phyloP scores from a whole-genome alignment of 164 flowering plant genomes.

The Pachysandra terminalis region DNA sequence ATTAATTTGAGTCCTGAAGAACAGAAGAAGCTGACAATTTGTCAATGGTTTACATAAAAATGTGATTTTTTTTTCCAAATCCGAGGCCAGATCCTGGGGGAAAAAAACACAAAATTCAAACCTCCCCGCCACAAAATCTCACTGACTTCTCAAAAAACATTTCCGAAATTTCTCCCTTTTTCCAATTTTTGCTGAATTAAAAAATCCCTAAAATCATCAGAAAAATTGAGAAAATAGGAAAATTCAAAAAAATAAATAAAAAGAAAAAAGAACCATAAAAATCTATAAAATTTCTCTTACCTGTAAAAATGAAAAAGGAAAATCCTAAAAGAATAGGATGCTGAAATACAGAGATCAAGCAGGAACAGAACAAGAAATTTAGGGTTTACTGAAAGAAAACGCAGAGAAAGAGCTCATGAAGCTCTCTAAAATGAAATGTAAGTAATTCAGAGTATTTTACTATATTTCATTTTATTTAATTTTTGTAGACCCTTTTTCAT shows the following conservation, averaged over 20 bases:
- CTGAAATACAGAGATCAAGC: conserved; percentile 1
- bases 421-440: conserved; percentile 5
- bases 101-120: not conserved
- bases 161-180: conserved; percentile 9
- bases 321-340: not conserved
- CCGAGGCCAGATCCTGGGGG: conserved; percentile 2
- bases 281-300: conserved; percentile 14
- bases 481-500: conserved; percentile 3
- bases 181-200: conserved; percentile 17
- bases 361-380: not conserved
- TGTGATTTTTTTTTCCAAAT: not conserved
- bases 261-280: no score
- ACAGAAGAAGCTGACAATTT: not conserved
- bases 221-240: conserved; percentile 7
- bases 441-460: conserved; percentile 11
- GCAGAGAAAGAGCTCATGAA: not conserved
- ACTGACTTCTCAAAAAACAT: conserved; percentile 2
- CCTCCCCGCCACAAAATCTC: not conserved
- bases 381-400: conserved; percentile 14
- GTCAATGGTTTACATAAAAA: not conserved
- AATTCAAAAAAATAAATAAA: conserved; percentile 3
- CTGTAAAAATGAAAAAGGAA: conserved; percentile 18
- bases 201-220: conserved; percentile 7
- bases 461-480: conserved; percentile 11
- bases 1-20: no score